These are phyloP conservation scores for Meyerozyma guilliermondii DNA, from an alignment of 1,139 yeast species.

Conservation along the genomic window DNA sequence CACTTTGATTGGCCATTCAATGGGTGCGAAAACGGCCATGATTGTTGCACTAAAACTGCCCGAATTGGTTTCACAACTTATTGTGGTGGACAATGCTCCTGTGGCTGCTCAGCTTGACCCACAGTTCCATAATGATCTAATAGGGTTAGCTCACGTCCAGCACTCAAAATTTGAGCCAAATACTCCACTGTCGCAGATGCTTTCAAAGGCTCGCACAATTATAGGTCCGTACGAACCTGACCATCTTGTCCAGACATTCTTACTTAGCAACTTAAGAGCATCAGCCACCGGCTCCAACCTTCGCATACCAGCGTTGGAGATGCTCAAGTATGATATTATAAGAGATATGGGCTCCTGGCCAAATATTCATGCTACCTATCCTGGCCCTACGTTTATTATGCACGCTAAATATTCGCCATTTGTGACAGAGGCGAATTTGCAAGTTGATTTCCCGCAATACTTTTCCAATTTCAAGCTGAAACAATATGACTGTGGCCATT, in stretches of 20 bases:
- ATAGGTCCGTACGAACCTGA: not conserved
- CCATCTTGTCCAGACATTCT: not conserved
- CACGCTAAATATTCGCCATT: conserved; percentile 40
- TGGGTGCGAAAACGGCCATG: conserved; percentile 55
- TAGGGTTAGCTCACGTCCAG: conserved; percentile 28
- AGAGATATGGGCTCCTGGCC: conserved; percentile 43
- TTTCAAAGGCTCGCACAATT: not conserved
- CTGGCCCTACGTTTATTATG: conserved; percentile 37
- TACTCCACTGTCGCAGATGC: not conserved
- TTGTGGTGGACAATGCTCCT: conserved; percentile 49
- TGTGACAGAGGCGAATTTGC: conserved; percentile 21
- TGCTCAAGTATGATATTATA: conserved; percentile 18
- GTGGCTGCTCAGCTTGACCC: conserved; percentile 19
- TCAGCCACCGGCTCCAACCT: conserved; percentile 9
- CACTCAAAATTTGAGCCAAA: not conserved
- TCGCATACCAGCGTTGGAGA: conserved; percentile 3
- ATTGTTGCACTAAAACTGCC: conserved; percentile 36
- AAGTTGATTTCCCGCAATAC: conserved; percentile 26
- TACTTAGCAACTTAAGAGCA: not conserved
- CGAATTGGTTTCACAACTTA: conserved; percentile 30
- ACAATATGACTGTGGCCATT: conserved; percentile 42
- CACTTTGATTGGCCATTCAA: conserved; percentile 43
- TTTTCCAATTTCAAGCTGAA: conserved; percentile 26
- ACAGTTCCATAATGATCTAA: conserved; percentile 21
- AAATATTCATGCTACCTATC: conserved; percentile 17